Percentiles rank a stretch among this genome's conserved stretches.
phyloP scores from a whole-genome alignment of 2,329 filamentous ascomycete species.

The Penicillium sp. region DNA sequence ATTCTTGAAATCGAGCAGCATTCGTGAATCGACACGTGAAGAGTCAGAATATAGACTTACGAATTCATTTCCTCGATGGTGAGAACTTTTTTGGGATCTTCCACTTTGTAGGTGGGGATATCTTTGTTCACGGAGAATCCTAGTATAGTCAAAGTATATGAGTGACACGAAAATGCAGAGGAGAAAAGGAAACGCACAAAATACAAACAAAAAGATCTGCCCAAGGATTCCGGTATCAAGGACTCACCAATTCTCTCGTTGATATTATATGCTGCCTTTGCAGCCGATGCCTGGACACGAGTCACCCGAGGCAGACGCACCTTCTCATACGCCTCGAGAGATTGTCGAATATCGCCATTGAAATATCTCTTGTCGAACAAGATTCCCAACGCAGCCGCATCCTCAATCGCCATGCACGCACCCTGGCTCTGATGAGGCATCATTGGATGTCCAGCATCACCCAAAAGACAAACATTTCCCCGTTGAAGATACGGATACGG shows the following conservation, averaged over 20 bases:
- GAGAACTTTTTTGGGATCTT: slow-evolving; percentile 55
- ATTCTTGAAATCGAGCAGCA: too few species aligned
- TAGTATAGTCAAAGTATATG: slow-evolving; percentile 23
- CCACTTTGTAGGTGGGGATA: slow-evolving; percentile 54
- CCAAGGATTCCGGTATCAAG: slow-evolving; percentile 48
- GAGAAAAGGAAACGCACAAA: too few species aligned
- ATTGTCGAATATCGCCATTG: slow-evolving; percentile 44
- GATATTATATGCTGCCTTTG: slow-evolving; percentile 56
- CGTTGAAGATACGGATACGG: slow-evolving; percentile 56
- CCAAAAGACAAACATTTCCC: slow-evolving; percentile 51
- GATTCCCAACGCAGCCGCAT: slow-evolving; percentile 58
- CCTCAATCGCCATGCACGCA: slow-evolving; percentile 63
- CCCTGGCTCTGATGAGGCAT: slow-evolving; percentile 66
- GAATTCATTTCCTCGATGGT: slow-evolving; percentile 66
- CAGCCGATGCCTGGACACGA: slow-evolving; percentile 52
- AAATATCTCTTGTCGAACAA: slow-evolving; percentile 50
- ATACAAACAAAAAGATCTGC: too few species aligned
- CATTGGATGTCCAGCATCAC: slow-evolving; percentile 64
- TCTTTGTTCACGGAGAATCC: slow-evolving; percentile 59
- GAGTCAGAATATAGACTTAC: slow-evolving; percentile 34
- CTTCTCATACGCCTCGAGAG: slow-evolving; percentile 48
- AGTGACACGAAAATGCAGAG: not conserved
- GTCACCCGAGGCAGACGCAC: slow-evolving; percentile 52
- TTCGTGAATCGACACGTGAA: not conserved
- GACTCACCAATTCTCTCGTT: slow-evolving; percentile 54